These are phyloP conservation scores for Parsonsia alboflavescens DNA, from an alignment of 257 asterid species.

Conservation along the genomic window DNA sequence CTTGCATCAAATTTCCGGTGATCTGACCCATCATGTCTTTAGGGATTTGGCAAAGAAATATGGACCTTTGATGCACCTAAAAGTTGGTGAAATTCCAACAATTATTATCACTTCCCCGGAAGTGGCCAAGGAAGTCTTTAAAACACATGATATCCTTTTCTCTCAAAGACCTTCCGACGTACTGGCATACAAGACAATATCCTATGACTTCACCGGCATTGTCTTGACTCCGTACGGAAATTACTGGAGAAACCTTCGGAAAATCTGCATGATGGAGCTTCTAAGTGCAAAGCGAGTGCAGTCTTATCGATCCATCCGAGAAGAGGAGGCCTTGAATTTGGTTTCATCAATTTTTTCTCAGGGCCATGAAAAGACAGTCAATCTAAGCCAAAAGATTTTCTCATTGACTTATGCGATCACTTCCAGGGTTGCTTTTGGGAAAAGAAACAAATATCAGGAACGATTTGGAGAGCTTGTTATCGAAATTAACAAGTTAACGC, in stretches of 20 bases:
- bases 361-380: not conserved
- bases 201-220: not conserved
- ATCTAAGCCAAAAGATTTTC: not conserved
- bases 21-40: not conserved
- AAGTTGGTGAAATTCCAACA: not conserved
- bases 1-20: not conserved
- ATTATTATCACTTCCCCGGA: not conserved
- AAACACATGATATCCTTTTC: not conserved
- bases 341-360: not conserved
- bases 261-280: not conserved
- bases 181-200: not conserved
- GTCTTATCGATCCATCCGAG: not conserved
- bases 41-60: not conserved
- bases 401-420: not conserved
- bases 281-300: not conserved
- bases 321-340: not conserved
- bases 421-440: conserved; percentile 1
- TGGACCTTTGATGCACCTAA: not conserved
- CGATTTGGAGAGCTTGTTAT: not conserved
- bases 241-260: no score
- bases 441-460: not conserved
- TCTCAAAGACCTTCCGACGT: not conserved
- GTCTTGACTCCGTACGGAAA: not conserved
- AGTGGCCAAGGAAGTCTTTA: not conserved
- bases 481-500: not conserved